phyloP scores from a whole-genome alignment of 495 filamentous ascomycete genomes.

The Trichoderma gamsii region DNA sequence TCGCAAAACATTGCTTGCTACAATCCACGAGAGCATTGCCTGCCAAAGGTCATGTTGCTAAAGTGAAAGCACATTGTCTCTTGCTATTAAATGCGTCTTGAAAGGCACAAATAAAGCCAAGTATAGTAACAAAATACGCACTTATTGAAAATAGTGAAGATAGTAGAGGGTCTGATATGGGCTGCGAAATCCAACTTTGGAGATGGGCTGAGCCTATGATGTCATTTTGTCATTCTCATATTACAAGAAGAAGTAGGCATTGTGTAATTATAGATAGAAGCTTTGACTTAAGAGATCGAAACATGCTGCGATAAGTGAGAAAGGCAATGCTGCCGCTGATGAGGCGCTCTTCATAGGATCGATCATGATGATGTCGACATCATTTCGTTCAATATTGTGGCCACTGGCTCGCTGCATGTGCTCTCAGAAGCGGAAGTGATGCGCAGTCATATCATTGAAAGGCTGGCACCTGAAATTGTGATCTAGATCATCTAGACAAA shows the following conservation, averaged over 20 bases:
- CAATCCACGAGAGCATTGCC: not conserved
- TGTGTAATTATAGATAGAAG: not conserved
- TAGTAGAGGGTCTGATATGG: not conserved
- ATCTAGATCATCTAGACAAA: not conserved
- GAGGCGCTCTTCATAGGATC: not conserved
- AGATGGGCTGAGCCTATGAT: not conserved
- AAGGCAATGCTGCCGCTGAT: not conserved
- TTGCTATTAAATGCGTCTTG: not conserved
- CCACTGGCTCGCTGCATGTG: not conserved
- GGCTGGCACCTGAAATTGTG: not conserved
- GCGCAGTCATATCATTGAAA: not conserved
- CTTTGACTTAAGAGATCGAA: too few species aligned
- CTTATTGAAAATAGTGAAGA: too few species aligned
- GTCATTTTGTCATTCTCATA: not conserved
- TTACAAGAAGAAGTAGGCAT: not conserved
- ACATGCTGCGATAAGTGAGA: too few species aligned
- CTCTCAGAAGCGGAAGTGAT: not conserved
- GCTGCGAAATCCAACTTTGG: not conserved
- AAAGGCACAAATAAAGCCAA: not conserved
- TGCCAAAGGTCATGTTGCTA: not conserved
- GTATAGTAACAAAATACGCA: too few species aligned
- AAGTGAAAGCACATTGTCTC: not conserved
- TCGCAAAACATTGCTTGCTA: not conserved
- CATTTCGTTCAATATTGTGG: not conserved
- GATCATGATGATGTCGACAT: not conserved